Conservation (phyloP, 2,329 filamentous ascomycete genomes). For the Didymella pinodella region DNA sequence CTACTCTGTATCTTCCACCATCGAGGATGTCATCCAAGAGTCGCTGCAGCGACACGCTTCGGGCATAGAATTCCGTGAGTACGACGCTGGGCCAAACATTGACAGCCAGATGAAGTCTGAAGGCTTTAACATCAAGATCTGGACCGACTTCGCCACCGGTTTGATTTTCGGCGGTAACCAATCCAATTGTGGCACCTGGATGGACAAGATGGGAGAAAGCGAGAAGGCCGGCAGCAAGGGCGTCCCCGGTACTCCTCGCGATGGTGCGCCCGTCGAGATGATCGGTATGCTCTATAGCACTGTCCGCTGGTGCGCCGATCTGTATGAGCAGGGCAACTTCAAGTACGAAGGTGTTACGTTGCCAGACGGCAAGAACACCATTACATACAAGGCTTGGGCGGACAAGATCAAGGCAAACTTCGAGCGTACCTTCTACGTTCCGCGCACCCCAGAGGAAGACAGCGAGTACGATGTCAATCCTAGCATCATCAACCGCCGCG, state of each 20-base stretch:
- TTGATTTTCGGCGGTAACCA: slow-evolving; percentile 95
- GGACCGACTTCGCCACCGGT: slow-evolving; percentile 89
- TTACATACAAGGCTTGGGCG: slow-evolving; percentile 83
- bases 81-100: slow-evolving; percentile 87
- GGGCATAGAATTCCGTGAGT: slow-evolving; percentile 91
- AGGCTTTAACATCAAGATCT: slow-evolving; percentile 90
- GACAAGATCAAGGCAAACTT: slow-evolving; percentile 82
- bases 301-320: slow-evolving; percentile 76
- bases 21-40: slow-evolving; percentile 92
- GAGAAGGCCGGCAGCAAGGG: slow-evolving; percentile 90
- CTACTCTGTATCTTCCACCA: slow-evolving; percentile 82
- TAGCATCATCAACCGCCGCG: slow-evolving; percentile 82
- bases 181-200: slow-evolving; percentile 96
- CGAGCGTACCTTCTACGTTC: slow-evolving; percentile 91
- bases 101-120: slow-evolving; percentile 93
- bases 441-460: slow-evolving; percentile 73
- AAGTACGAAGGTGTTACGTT: slow-evolving; percentile 76
- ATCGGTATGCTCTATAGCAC: slow-evolving; percentile 92
- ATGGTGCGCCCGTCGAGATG: slow-evolving; percentile 94
- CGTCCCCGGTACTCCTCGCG: slow-evolving; percentile 92
- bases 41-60: slow-evolving; percentile 89
- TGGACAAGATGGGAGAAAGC: slow-evolving; percentile 99
- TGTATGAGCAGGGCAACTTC: slow-evolving; percentile 74
- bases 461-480: slow-evolving; percentile 80
- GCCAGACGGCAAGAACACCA: slow-evolving; percentile 62